Percentiles rank a stretch among this genome's conserved stretches.
phyloP scores from a whole-genome alignment of 768 basidiomycete species.

The Vararia minispora region DNA sequence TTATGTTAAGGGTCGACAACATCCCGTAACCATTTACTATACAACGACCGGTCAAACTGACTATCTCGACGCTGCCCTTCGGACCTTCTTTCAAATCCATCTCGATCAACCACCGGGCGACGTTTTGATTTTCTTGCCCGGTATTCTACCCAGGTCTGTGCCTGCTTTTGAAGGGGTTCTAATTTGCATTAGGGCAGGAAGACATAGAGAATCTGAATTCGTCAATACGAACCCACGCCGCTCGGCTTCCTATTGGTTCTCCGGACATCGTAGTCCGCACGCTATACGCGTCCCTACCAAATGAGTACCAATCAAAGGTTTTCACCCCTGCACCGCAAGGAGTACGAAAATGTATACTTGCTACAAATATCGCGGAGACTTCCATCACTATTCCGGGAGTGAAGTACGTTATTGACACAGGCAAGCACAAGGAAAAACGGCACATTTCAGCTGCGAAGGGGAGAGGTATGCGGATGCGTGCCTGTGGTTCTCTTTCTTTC shows the following conservation, averaged over 20 bases:
- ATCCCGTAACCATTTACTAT: slow-evolving; percentile 81
- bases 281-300: slow-evolving; percentile 81
- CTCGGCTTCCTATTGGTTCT: slow-evolving; percentile 42
- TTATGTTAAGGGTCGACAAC: slow-evolving; percentile 89
- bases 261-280: slow-evolving; percentile 61
- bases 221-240: slow-evolving; percentile 57
- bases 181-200: slow-evolving; percentile 62
- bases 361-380: slow-evolving; percentile 98
- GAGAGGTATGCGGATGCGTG: slow-evolving; percentile 35
- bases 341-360: slow-evolving; percentile 83
- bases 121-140: slow-evolving; percentile 89
- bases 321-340: slow-evolving; percentile 57
- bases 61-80: slow-evolving; percentile 81
- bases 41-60: slow-evolving; percentile 64
- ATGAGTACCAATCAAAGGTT: slow-evolving; percentile 65
- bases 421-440: slow-evolving; percentile 91
- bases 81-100: slow-evolving; percentile 93
- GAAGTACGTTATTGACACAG: slow-evolving; percentile 91
- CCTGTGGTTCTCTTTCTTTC: not conserved
- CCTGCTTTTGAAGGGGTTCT: not conserved
- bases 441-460: slow-evolving; percentile 62
- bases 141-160: slow-evolving; percentile 29
- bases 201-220: slow-evolving; percentile 86
- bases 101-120: slow-evolving; percentile 71
- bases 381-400: slow-evolving; percentile 96